These are phyloP conservation scores for Phaffia australis DNA, from an alignment of 768 basidiomycete species.

Conservation along the genomic window DNA sequence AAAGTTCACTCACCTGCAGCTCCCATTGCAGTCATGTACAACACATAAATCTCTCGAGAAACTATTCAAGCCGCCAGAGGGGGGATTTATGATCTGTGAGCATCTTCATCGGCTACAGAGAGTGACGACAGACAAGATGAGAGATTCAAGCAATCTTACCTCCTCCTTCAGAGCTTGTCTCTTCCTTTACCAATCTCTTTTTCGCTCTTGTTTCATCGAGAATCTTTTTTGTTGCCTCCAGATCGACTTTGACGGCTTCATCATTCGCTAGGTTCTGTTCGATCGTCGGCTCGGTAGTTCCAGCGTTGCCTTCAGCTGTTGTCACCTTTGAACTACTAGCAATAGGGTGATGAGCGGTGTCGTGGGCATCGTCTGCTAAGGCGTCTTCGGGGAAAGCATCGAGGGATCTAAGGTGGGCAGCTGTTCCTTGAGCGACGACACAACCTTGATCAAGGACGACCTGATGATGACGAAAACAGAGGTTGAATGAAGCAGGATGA, in stretches of 20 bases:
- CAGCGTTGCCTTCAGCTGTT: background rate
- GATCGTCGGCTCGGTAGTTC: background rate
- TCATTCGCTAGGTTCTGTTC: background rate
- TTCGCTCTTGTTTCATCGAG: slow-evolving; percentile 9
- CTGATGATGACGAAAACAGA: background rate
- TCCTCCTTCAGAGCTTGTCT: slow-evolving; percentile 3
- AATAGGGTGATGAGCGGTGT: slow-evolving; percentile 7
- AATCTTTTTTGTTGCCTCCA: slow-evolving; percentile 9
- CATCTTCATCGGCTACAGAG: too few relatives aligned
- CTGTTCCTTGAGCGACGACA: slow-evolving; percentile 7
- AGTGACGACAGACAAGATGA: background rate
- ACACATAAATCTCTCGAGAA: background rate
- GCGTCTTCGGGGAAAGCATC: slow-evolving; percentile 10
- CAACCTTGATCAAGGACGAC: slow-evolving; percentile 17
- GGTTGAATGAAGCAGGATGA: background rate
- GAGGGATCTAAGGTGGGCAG: background rate
- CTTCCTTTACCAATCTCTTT: slow-evolving; percentile 22
- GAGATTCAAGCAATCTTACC: background rate
- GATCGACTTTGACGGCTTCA: background rate
- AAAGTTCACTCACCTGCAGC: background rate
- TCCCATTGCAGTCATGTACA: slow-evolving; percentile 10
- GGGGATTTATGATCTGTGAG: background rate
- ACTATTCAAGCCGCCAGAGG: background rate
- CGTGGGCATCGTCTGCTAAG: slow-evolving; percentile 13
- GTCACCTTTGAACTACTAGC: too few relatives aligned